Base-by-base conservation (phyloP, 108 stramenopile species). In the Licmophora abbreviata region DNA sequence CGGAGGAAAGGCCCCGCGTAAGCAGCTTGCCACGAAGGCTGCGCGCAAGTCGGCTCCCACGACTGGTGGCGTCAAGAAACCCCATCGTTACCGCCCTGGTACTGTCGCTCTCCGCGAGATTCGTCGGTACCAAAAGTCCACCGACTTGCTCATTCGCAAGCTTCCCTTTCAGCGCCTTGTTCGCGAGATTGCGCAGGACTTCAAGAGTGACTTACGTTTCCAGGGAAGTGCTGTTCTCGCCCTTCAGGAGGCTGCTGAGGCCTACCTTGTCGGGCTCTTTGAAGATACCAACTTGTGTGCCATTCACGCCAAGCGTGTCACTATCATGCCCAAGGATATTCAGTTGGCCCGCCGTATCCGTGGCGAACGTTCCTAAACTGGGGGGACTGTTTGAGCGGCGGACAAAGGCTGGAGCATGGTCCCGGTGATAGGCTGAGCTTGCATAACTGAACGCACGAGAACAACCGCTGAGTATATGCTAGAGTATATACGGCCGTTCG, bases 241-340 rank as follows among this genome's bases (percentile, higher is more conserved):
- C 43, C 78, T 88, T 41, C 95, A 95, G 77, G 95, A 93, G 68
- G 94, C 94, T 17, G 85, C 91, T 42, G 93, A 95, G 65, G 92
- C 92, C 6, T 92, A 96, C 85, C 73, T 96, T 30, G 92, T 97
- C 40, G 86, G 88, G 58, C 85, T 97, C 33, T 95, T 97, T 52
- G 96, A 97, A 68, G 96, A 97, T 74, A 88, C 92, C 54, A 96
- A 96, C 85, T 76, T 96, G 61, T 93, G 92, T 54, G 94, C 94
- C 26, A 88, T 93, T 61, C 97, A 97, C 71, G 97, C 93, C 29
- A 94, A 94, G 76, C 94, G 97, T 79, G 94, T 98, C 18, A 98
- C 97, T 18, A 98, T 98, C 78, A 95, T 98, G 95, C 91, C 94
- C 35, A 96, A 93, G 76, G 96, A 97, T 70, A 93, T 97, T 37